Evolutionary conservation across 1,284 basidiomycete species (phyloP).

Genomic region (Ceratobasidium sp.): DNA sequence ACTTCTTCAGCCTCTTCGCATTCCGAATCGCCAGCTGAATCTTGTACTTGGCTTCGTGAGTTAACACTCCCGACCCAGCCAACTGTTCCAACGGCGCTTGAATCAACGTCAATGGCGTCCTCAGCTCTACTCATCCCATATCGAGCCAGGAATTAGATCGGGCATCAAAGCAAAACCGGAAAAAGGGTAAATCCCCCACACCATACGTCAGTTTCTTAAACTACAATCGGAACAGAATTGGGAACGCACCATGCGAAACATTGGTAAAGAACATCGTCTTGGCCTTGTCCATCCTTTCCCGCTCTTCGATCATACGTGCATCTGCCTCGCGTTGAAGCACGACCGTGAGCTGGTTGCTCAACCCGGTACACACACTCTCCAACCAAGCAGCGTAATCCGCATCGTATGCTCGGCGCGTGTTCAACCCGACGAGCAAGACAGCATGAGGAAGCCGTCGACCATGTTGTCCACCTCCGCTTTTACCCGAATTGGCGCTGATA

Average conservation of each 20-base stretch:
- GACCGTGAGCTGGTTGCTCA: slow-evolving; percentile 16
- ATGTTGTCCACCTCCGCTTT: not conserved
- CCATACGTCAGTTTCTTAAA: not conserved
- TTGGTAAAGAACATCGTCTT: slow-evolving; percentile 50
- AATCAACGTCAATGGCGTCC: slow-evolving; percentile 50
- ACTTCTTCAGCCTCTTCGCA: slow-evolving; percentile 46
- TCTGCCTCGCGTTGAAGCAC: slow-evolving; percentile 28
- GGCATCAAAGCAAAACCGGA: no score
- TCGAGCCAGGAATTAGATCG: no score
- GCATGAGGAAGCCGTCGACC: slow-evolving; percentile 18
- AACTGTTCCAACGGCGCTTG: slow-evolving; percentile 48
- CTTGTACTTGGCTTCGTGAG: slow-evolving; percentile 43
- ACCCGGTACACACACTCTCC: not conserved
- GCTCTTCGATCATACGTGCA: slow-evolving; percentile 39
- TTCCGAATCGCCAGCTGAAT: slow-evolving; percentile 47
- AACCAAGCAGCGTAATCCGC: slow-evolving; percentile 30
- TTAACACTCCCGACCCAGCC: slow-evolving; percentile 22
- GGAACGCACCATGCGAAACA: slow-evolving; percentile 46
- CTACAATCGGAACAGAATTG: not conserved
- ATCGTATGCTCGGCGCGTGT: slow-evolving; percentile 40
- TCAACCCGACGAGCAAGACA: slow-evolving; percentile 38
- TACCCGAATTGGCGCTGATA: not conserved
- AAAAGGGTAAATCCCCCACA: not conserved
- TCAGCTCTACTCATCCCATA: slow-evolving; percentile 43
- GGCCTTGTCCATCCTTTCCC: slow-evolving; percentile 48